Percentiles rank a stretch among this genome's conserved stretches.
These are phyloP conservation scores for Candida quercuum DNA, from an alignment of 805 yeast species.

Conservation along the genomic window DNA sequence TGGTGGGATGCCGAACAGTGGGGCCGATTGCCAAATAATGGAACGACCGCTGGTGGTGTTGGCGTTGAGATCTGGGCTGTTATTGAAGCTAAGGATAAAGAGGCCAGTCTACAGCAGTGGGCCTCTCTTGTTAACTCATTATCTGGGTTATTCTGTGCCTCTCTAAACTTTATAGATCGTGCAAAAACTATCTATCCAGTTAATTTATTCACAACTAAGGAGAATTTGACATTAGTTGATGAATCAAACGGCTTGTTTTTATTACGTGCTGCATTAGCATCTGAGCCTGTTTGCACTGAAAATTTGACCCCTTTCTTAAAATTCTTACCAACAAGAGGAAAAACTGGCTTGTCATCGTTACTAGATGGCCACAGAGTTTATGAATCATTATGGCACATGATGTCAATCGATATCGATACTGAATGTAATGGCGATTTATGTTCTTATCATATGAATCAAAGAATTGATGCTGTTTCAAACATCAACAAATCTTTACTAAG, in stretches of 20 bases:
- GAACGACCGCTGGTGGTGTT: conserved; percentile 77
- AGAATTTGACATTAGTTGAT: conserved; percentile 24
- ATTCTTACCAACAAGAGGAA: conserved; percentile 86
- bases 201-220: conserved; percentile 27
- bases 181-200: conserved; percentile 70
- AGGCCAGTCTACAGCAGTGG: conserved; percentile 65
- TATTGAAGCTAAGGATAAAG: conserved; percentile 55
- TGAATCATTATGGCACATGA: conserved; percentile 90
- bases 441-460: conserved; percentile 51
- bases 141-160: conserved; percentile 93
- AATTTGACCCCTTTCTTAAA: conserved; percentile 91
- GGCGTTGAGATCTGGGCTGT: conserved; percentile 94
- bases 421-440: conserved; percentile 42
- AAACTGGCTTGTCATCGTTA: conserved; percentile 78
- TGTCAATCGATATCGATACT: conserved; percentile 77
- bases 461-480: conserved; percentile 68
- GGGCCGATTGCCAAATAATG: conserved; percentile 77
- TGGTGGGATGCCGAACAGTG: conserved; percentile 89
- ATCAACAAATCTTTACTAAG: conserved; percentile 63
- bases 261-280: conserved; percentile 82
- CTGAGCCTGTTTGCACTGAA: conserved; percentile 96
- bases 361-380: conserved; percentile 88
- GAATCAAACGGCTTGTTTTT: conserved; percentile 40
- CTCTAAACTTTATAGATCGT: conserved; percentile 81
- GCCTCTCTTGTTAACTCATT: conserved; percentile 61